Percentiles rank a stretch among this genome's conserved stretches.
Conservation (phyloP, 768 basidiomycete species). For the Gymnopilus dilepis region DNA sequence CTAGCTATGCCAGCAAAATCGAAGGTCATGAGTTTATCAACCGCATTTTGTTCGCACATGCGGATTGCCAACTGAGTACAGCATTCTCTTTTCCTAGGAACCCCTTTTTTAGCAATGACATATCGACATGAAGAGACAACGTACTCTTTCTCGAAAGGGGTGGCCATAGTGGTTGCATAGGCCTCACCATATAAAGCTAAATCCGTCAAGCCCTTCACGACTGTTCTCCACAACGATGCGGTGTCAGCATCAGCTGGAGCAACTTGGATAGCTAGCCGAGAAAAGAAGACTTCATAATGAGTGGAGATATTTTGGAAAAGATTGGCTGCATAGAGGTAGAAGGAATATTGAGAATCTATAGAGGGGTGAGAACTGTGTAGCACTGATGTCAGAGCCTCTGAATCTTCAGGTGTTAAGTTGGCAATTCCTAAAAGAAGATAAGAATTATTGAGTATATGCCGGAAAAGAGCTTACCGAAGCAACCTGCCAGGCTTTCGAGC, state of each 20-base stretch:
- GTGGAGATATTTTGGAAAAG: slow-evolving; percentile 70
- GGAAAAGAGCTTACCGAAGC: slow-evolving; percentile 62
- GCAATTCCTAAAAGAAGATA: slow-evolving; percentile 50
- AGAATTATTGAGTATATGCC: slow-evolving; percentile 15
- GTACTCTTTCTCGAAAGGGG: slow-evolving; percentile 80
- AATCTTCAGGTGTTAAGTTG: slow-evolving; percentile 60
- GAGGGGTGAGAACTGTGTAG: slow-evolving; percentile 57
- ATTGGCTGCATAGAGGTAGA: slow-evolving; percentile 78
- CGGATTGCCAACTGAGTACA: slow-evolving; percentile 82
- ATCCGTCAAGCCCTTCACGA: slow-evolving; percentile 78
- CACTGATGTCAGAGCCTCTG: slow-evolving; percentile 62
- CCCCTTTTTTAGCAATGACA: slow-evolving; percentile 16
- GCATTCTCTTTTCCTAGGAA: slow-evolving; percentile 76
- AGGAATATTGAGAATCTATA: slow-evolving; percentile 68
- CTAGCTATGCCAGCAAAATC: slow-evolving; percentile 85
- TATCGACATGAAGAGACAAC: slow-evolving; percentile 36
- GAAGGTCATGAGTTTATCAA: slow-evolving; percentile 77
- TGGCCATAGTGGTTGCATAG: slow-evolving; percentile 76
- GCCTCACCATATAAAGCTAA: slow-evolving; percentile 85
- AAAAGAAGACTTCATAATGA: slow-evolving; percentile 72
- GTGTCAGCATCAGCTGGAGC: slow-evolving; percentile 59
- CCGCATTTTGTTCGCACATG: slow-evolving; percentile 91
- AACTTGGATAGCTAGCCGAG: slow-evolving; percentile 79
- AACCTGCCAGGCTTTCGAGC: slow-evolving; percentile 76
- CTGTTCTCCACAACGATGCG: slow-evolving; percentile 76